phyloP scores from a whole-genome alignment of 2,329 filamentous ascomycete genomes.

The Arthrobotrys conoides region DNA sequence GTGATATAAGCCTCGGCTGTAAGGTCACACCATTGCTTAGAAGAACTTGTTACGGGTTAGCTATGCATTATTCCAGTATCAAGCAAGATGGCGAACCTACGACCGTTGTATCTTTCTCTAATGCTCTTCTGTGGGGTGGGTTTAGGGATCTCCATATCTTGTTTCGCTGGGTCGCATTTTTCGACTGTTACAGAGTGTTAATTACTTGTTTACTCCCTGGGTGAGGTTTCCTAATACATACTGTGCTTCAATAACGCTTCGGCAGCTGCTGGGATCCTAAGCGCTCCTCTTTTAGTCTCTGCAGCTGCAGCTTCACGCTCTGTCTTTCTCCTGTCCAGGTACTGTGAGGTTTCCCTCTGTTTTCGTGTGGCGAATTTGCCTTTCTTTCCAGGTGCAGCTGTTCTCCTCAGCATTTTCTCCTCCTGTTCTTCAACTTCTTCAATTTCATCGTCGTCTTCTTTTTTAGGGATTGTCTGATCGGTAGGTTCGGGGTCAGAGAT shows the following conservation, averaged over 20 bases:
- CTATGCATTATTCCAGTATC: too few relatives aligned
- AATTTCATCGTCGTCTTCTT: slow-evolving; percentile 2
- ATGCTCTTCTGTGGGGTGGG: slow-evolving; percentile 23
- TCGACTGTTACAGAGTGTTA: slow-evolving; percentile 30
- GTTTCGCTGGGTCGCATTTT: slow-evolving; percentile 31
- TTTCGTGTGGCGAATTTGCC: slow-evolving; percentile 39
- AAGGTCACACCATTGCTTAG: slow-evolving; percentile 36
- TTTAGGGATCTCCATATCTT: slow-evolving; percentile 30
- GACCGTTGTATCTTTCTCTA: slow-evolving; percentile 22
- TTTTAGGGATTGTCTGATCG: not conserved
- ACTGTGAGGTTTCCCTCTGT: slow-evolving; percentile 26
- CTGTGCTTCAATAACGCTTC: slow-evolving; percentile 20
- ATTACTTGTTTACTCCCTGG: not conserved
- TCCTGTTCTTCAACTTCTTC: slow-evolving; percentile 10
- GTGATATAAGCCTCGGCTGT: slow-evolving; percentile 33
- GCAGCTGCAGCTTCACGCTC: slow-evolving; percentile 3
- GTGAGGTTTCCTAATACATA: not conserved
- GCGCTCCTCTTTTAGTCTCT: not conserved
- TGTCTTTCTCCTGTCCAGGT: slow-evolving; percentile 26
- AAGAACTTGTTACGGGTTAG: slow-evolving; percentile 38
- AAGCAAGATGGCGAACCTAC: slow-evolving; percentile 17
- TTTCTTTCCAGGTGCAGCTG: slow-evolving; percentile 14
- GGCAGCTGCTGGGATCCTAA: not conserved
- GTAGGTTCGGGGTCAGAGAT: slow-evolving; percentile 2
- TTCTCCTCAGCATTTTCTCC: slow-evolving; percentile 1